Evolutionary conservation across 805 yeast genomes (phyloP).

Genomic region (Cyberlindnera mycetangii): DNA sequence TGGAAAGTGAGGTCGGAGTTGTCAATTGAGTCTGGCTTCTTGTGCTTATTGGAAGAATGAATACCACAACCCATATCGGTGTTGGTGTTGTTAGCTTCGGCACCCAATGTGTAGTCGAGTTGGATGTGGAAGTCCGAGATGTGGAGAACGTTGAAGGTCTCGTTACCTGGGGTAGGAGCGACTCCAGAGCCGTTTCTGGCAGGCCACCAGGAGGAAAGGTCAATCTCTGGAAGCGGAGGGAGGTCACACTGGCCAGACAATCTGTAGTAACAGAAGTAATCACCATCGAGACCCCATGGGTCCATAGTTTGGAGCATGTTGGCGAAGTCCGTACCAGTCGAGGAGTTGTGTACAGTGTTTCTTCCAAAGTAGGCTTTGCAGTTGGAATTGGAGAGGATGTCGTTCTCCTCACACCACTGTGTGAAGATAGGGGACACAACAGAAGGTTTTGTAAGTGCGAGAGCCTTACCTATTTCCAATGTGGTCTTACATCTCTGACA

Average conservation of each 20-base stretch:
- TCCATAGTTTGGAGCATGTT: slow-evolving; percentile 50
- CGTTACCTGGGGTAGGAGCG: slow-evolving; percentile 42
- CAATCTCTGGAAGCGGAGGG: slow-evolving; percentile 51
- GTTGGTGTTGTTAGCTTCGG: slow-evolving; percentile 55
- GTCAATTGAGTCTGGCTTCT: slow-evolving; percentile 16
- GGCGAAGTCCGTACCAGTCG: slow-evolving; percentile 46
- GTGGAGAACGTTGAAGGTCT: slow-evolving; percentile 60
- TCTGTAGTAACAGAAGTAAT: slow-evolving; percentile 57
- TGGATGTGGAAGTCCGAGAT: slow-evolving; percentile 65
- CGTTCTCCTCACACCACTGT: slow-evolving; percentile 41
- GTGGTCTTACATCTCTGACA: slow-evolving; percentile 38
- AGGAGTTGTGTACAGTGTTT: slow-evolving; percentile 35
- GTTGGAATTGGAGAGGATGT: slow-evolving; percentile 22
- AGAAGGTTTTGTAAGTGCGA: slow-evolving; percentile 39
- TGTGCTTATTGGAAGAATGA: slow-evolving; percentile 13
- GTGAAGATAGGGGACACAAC: slow-evolving; percentile 39
- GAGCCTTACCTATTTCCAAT: slow-evolving; percentile 35
- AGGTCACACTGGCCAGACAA: slow-evolving; percentile 44
- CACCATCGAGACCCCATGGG: slow-evolving; percentile 52
- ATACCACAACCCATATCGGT: slow-evolving; percentile 59
- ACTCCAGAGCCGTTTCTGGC: slow-evolving; percentile 37
- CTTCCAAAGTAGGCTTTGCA: slow-evolving; percentile 36
- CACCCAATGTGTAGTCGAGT: slow-evolving; percentile 49
- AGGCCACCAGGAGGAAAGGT: slow-evolving; percentile 44
- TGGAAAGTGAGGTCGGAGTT: slow-evolving; percentile 28